These are phyloP conservation scores for Warburgia ugandensis DNA, from an alignment of 164 flowering plant genomes.

Conservation along the genomic window DNA sequence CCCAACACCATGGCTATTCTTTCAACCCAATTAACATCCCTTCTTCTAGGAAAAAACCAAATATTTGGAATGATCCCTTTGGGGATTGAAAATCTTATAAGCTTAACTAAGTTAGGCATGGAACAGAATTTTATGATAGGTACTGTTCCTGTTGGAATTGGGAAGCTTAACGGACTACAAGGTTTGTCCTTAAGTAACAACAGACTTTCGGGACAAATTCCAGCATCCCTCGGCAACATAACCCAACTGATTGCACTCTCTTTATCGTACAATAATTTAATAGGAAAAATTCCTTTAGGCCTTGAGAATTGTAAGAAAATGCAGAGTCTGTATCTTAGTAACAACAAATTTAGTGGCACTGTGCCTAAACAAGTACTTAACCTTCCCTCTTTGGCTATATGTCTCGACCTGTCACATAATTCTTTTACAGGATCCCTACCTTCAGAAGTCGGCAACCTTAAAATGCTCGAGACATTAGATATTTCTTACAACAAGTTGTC, in stretches of 20 bases:
- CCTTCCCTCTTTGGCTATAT: conserved; percentile 7
- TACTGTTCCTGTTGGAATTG: conserved; percentile 15
- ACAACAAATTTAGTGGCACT: conserved; percentile 19
- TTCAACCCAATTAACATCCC: conserved; percentile 21
- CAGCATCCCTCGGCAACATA: conserved; percentile 24
- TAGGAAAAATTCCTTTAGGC: conserved; percentile 26
- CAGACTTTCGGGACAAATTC: conserved; percentile 17
- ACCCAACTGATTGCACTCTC: background rate
- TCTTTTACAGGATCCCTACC: too few species aligned
- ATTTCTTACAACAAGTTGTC: too few species aligned
- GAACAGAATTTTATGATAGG: conserved; percentile 14
- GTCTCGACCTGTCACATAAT: conserved; percentile 19
- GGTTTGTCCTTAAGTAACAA: conserved; percentile 3
- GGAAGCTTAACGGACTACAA: conserved; percentile 14
- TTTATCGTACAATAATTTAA: conserved; percentile 7
- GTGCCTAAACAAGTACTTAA: conserved; percentile 15
- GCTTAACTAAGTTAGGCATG: conserved; percentile 1
- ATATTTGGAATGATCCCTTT: conserved; percentile 15
- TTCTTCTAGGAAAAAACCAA: conserved; percentile 19
- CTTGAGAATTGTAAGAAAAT: conserved; percentile 12
- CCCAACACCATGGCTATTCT: conserved; percentile 41
- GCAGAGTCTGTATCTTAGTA: background rate
- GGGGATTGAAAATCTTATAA: conserved; percentile 16
- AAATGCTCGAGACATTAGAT: too few species aligned
- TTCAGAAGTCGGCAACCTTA: too few species aligned